Base-by-base conservation (phyloP, 371 early-diverging fungal species). In the Lichtheimia corymbifera region DNA sequence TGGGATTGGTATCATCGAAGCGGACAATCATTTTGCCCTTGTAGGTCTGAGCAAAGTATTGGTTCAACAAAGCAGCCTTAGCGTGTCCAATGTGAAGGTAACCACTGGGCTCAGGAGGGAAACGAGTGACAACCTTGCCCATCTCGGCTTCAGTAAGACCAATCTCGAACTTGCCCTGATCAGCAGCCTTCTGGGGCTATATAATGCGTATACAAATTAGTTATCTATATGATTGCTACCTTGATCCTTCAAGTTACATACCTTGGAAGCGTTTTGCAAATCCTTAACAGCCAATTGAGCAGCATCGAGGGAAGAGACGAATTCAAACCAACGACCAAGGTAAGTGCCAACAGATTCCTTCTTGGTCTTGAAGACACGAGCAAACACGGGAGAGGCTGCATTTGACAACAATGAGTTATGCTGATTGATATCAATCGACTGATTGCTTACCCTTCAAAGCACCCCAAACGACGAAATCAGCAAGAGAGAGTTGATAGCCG, bases 1-100 rank as follows among this genome's bases (percentile, higher is more conserved):
- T 80, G 14, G 99, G 99, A 77, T 99, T 99, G 57, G 99, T 99
- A 83, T 99, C 99, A 77, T 99, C 99, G 69, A 99, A 99, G 56
- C 99, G 93, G 50, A 99, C 81, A 58, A 99, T 91, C 70, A 99
- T 66, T 71, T 91, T 93, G 54, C 99, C 99, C 55, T 93, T 84
- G 79, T 97, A 95, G 35, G 77, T 75, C 18, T 90, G 79, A 7
- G 99, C 99, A 88, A 99, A 95, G 85, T 96, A 92, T 69, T 98
- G 90, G 84, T 99, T 99, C 62, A 99, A 75, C 47, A 99, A 82
- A 11, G 98, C 99, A 45, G 99, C 99, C 84, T 99, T 99, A 53
- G 97, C 98, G 80, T 99, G 99, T 55, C 99, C 99, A 75, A 99
- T 96, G 79, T 99, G 99, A 62, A 99, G 80, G 73, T 96, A 98